Base-by-base conservation (phyloP, 495 filamentous ascomycete genomes). In the Darksidea phi region DNA sequence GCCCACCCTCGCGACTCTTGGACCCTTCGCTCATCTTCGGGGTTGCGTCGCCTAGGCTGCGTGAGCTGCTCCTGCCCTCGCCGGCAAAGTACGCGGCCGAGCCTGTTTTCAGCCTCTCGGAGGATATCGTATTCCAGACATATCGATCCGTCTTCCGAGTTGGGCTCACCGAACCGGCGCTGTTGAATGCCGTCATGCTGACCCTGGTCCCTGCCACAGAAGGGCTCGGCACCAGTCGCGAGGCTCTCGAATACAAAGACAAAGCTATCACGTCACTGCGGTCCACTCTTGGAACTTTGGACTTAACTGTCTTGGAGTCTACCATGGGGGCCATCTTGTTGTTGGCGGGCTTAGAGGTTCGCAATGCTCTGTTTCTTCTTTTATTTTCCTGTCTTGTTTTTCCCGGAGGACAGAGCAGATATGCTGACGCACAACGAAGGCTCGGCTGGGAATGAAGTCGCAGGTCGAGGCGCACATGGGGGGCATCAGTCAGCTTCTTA, bases 261-360 rank as follows among this genome's bases (percentile, higher is more conserved):
- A 61, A 73, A 21, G 62, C 73, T 26, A 24, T 75, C 34, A 64
- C 59, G 6, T 72, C 64, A 41, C 70, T 77, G 63, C 72, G 73
- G 54, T 32, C 67, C 38, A 71, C 64, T 21, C 68, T 77, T 63
- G 55, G 25, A 37, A 70, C 66, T 25, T 25, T 25, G 45, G 25
- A 58, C 34, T 28, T 49, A 15, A 69, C 73, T 37, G 65, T 68
- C 32, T 70, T 70, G 36, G 72, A 73, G 53, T 62, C 75, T 23
- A 75, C 74, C 0, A 54, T 77, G 5, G 75, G 75, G 8, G 68
- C 75, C n/a, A 76, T 77, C 56, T 54, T 77, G 52, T 57, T 77
- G 10, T 64, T 76, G 0, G 72, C 71, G 15, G 71, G 74, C 24
- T 59, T 76, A 12, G 74, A 72, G 67, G 75, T 77, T 7, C 42